Conservation (phyloP, 2,329 filamentous ascomycete species). For the Sordariomycetes sp. region DNA sequence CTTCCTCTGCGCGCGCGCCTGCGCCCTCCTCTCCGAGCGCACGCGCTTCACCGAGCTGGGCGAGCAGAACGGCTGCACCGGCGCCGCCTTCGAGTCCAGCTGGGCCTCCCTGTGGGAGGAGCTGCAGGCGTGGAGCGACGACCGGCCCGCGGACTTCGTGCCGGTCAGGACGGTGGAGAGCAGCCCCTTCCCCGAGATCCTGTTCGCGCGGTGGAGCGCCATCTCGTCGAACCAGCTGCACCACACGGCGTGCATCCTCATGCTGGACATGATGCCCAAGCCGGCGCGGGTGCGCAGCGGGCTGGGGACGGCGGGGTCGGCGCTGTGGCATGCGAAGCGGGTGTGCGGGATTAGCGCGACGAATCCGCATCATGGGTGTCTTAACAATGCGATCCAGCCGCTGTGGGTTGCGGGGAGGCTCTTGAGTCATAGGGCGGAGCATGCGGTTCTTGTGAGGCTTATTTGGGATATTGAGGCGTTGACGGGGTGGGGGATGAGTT, state of each 20-base stretch:
- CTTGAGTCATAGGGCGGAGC: constrained; percentile 37
- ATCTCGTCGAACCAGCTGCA: constrained; percentile 48
- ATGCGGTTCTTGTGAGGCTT: constrained; percentile 25
- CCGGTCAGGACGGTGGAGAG: constrained; percentile 31
- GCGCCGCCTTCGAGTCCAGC: constrained; percentile 24
- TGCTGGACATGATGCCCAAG: constrained; percentile 29
- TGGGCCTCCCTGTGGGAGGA: constrained; percentile 39
- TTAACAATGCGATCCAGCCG: constrained; percentile 48
- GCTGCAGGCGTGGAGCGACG: constrained; percentile 34
- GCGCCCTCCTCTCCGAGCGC: constrained; percentile 36
- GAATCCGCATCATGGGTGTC: constrained; percentile 42
- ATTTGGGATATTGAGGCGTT: constrained; percentile 38
- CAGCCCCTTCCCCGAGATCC: constrained; percentile 36
- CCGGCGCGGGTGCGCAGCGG: constrained; percentile 11
- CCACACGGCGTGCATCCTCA: constrained; percentile 41
- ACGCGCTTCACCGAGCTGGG: constrained; percentile 36
- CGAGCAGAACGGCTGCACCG: constrained; percentile 30
- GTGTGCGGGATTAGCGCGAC: constrained; percentile 45
- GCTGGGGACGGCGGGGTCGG: constrained; percentile 21
- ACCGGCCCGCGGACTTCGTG: constrained; percentile 33
- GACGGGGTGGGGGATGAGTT: constrained; percentile 42
- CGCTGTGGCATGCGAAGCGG: constrained; percentile 43
- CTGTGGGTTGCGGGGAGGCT: constrained; percentile 44
- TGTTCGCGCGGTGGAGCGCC: constrained; percentile 41
- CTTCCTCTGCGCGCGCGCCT: constrained; percentile 41